A percentile compares a stretch with the other conserved stretches of the same genome.
These are phyloP conservation scores for Xylariomycetidae sp. DNA, from an alignment of 2,329 filamentous ascomycete genomes.

Conservation along the genomic window DNA sequence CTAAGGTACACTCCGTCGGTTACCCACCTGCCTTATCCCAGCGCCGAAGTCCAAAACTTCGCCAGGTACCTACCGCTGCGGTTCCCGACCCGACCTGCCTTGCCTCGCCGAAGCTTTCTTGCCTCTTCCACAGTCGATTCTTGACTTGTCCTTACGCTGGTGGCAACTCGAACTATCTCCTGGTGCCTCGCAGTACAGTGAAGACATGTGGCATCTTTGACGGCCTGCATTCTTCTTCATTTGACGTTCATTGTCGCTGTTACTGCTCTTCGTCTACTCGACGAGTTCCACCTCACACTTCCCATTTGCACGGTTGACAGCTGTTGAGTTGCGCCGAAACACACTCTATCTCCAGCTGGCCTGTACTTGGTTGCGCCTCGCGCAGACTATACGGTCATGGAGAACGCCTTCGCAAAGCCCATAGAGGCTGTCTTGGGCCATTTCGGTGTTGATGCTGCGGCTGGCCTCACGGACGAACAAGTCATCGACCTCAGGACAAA, in stretches of 20 bases:
- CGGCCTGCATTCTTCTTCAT: constrained; percentile 8
- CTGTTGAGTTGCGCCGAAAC: constrained; percentile 14
- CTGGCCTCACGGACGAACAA: constrained; percentile 55
- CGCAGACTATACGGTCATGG: too few species aligned
- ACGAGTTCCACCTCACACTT: not conserved
- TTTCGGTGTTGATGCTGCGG: constrained; percentile 49
- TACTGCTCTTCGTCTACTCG: constrained; percentile 1
- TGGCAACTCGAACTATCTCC: constrained; percentile 11
- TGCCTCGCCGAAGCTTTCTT: not conserved
- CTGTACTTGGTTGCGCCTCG: too few species aligned
- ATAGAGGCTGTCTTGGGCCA: constrained; percentile 52
- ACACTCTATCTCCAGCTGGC: constrained; percentile 14
- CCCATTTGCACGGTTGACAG: constrained; percentile 9
- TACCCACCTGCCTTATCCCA: not conserved
- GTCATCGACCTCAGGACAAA: constrained; percentile 49
- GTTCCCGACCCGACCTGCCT: not conserved
- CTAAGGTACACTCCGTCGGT: too few species aligned
- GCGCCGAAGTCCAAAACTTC: not conserved
- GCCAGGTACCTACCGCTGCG: not conserved
- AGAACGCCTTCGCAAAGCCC: constrained; percentile 55
- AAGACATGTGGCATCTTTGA: constrained; percentile 29
- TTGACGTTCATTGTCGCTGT: constrained; percentile 7
- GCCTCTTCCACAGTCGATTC: not conserved
- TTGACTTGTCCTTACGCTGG: constrained; percentile 3
- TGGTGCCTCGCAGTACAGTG: constrained; percentile 5